Conservation (phyloP, 345 rosid species). For the Eucalyptus erythrocorys region DNA sequence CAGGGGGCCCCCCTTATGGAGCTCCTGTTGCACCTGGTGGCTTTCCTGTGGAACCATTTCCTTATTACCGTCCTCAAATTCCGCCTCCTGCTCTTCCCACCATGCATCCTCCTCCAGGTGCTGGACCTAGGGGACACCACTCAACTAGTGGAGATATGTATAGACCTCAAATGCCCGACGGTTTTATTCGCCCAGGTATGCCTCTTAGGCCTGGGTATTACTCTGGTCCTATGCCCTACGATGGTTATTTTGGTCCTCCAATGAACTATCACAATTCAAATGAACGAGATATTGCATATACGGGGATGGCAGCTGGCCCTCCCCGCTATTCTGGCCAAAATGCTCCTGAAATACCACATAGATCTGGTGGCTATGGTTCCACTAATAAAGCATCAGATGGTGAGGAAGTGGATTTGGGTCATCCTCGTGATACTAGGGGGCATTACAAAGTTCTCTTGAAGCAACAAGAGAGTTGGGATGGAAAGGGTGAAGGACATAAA, state of each 20-base stretch:
- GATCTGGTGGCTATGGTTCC: conserved; percentile 53
- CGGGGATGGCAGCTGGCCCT: conserved; percentile 68
- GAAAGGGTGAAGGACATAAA: conserved; percentile 37
- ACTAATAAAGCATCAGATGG: conserved; percentile 21
- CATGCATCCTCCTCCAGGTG: conserved; percentile 48
- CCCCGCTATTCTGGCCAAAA: conserved; percentile 16
- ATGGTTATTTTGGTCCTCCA: conserved; percentile 79
- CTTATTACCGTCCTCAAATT: conserved; percentile 63
- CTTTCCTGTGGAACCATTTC: conserved; percentile 80
- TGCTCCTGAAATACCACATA: conserved; percentile 31
- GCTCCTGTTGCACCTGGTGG: conserved; percentile 70
- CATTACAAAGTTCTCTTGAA: conserved; percentile 69
- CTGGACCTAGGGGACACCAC: conserved; percentile 72
- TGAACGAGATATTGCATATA: conserved; percentile 65
- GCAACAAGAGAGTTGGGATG: conserved; percentile 63
- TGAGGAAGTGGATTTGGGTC: conserved; percentile 46
- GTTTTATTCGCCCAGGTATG: conserved; percentile 69
- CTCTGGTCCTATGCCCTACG: conserved; percentile 66
- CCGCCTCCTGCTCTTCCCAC: conserved; percentile 38
- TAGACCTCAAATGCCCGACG: conserved; percentile 74
- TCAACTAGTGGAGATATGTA: conserved; percentile 59
- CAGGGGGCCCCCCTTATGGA: conserved; percentile 69
- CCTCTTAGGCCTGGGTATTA: conserved; percentile 84
- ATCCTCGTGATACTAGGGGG: conserved; percentile 39
- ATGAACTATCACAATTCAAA: conserved; percentile 57